These are phyloP conservation scores for Polyporus arcularius DNA, from an alignment of 768 basidiomycete species.

Conservation along the genomic window DNA sequence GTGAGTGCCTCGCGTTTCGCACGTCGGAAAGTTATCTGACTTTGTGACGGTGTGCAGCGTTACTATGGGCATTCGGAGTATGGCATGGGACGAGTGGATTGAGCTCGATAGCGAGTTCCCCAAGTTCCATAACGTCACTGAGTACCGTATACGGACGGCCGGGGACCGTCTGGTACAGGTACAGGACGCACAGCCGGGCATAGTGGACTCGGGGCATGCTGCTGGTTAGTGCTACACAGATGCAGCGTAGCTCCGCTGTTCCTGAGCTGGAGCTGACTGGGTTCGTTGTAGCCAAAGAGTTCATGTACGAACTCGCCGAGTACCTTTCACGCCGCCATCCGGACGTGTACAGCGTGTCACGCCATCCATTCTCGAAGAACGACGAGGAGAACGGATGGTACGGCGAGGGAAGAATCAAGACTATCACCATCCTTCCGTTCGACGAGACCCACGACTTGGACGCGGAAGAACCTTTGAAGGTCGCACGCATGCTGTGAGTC, in stretches of 20 bases:
- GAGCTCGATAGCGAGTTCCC: constrained; percentile 66
- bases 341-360: constrained; percentile 49
- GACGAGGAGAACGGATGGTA: constrained; percentile 34
- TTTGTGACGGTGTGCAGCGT: constrained; percentile 39
- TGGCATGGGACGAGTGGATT: constrained; percentile 75
- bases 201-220: constrained; percentile 21
- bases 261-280: neutral
- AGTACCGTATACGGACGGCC: constrained; percentile 53
- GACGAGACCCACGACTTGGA: constrained; percentile 53
- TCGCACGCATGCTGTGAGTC: constrained; percentile 63
- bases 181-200: constrained; percentile 46
- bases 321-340: constrained; percentile 68
- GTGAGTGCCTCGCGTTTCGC: constrained; percentile 37
- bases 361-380: constrained; percentile 30
- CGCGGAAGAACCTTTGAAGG: constrained; percentile 55
- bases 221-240: constrained; percentile 10
- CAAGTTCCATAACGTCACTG: constrained; percentile 56
- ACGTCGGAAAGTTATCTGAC: neutral
- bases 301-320: constrained; percentile 68
- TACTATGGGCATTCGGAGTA: constrained; percentile 68
- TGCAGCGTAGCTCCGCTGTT: neutral
- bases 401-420: constrained; percentile 50
- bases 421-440: constrained; percentile 52
- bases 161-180: constrained; percentile 51
- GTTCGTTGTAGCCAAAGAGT: constrained; percentile 54